Percentiles rank a stretch among this genome's conserved stretches.
Evolutionary conservation across 1,139 yeast genomes (phyloP).

Genomic region (Saccharomyces pastorianus): DNA sequence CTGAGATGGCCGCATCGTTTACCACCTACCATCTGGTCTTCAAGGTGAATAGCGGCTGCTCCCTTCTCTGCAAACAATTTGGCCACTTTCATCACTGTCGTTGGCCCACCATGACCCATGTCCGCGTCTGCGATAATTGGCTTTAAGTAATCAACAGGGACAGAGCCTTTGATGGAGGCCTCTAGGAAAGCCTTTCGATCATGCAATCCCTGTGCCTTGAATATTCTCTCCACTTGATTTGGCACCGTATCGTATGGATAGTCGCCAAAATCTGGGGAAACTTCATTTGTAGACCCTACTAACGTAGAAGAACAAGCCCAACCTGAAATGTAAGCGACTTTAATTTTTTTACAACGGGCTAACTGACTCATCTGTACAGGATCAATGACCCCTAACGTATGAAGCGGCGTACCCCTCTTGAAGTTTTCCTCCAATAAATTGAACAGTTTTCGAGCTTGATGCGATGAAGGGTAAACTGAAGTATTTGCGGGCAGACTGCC

Average conservation of each 20-base stretch:
- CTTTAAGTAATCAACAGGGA: conserved; percentile 42
- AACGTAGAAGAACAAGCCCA: conserved; percentile 50
- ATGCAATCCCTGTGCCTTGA: conserved; percentile 51
- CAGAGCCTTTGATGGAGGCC: conserved; percentile 20
- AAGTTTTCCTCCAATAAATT: conserved; percentile 37
- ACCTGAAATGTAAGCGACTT: conserved; percentile 52
- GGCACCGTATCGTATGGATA: conserved; percentile 64
- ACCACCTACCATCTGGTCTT: conserved; percentile 59
- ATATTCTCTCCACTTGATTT: conserved; percentile 51
- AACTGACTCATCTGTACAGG: conserved; percentile 56
- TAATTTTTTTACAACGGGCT: conserved; percentile 41
- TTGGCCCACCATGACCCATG: conserved; percentile 62
- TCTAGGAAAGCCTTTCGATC: conserved; percentile 46
- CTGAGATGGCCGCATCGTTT: conserved; percentile 60
- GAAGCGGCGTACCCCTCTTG: conserved; percentile 40
- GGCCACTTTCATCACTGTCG: conserved; percentile 56
- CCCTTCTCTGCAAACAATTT: conserved; percentile 59
- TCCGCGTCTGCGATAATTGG: conserved; percentile 64
- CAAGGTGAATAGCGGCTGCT: conserved; percentile 57
- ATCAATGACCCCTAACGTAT: conserved; percentile 55
- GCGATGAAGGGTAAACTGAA: conserved; percentile 41
- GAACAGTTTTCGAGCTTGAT: conserved; percentile 48
- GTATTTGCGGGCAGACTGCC: conserved; percentile 40
- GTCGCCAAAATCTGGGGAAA: conserved; percentile 55
- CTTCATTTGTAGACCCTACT: conserved; percentile 50